Evolutionary conservation across 768 basidiomycete species (phyloP), one percentile per base, ranked within the genome.

Genomic region (Amanita polypyramis): DNA sequence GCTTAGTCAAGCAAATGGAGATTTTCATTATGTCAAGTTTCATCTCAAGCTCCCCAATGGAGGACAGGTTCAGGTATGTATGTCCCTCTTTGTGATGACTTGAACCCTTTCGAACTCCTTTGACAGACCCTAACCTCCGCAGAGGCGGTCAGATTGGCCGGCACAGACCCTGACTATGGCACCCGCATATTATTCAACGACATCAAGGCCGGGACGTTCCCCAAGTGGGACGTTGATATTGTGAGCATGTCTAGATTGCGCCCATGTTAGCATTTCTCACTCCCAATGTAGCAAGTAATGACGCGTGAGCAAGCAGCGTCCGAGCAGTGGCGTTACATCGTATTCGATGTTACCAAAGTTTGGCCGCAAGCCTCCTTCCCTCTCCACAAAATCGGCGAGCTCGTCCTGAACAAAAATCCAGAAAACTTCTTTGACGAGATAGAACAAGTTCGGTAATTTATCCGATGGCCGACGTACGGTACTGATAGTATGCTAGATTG

Each of bases 341-440:
- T 94, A 48, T 78, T 92, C 53, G 92, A 94, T 64, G 70, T 93
- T 42, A 95, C 92, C 53, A 94, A 94, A 64, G 70, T 95, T 56
- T 92, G 92, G 82, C 80, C 95, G 5, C 94, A 98, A 62, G 65
- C 67, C 43, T 77, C 92, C 7, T 92, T 75, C 68, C 95, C 25
- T 27, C 25, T 27, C 7, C 25, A 27, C 25, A 83, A 80, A 35
- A 66, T 97, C 54, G 94, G 93, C 58, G 91, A 82, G 62, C 69
- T 96, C 48, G 84, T 87, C 17, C 75, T 89, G 53, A 76, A 89
- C 62, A 27, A 7, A 7, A 27, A 27, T 27, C 25, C 25, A 3
- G 3, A 82, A 61, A 90, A 91, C 70, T 96, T 91, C 76, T 96
- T 96, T 51, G 82, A 91, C 43, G 94, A 97, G 69, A 82, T 93